Evolutionary conservation across 2,329 filamentous ascomycete species (phyloP), one percentile per base, ranked within the genome.

Genomic region (Aspergillus tamarii): DNA sequence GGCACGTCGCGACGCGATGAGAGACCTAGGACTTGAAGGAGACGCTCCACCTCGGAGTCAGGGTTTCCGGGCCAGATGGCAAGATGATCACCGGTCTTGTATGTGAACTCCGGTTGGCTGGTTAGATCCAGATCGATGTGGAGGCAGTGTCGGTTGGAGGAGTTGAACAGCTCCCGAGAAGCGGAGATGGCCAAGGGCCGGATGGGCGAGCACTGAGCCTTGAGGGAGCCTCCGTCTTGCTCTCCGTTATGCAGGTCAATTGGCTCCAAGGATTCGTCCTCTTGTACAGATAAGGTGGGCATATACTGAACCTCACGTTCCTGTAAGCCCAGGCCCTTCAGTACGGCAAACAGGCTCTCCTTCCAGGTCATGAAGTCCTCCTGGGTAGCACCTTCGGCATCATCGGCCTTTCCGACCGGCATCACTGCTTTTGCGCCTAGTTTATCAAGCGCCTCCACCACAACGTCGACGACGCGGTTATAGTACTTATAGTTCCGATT

Each of bases 401-500:
- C 94, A 72, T 97, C 93, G 68, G 93, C 94, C 81, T 96, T 93
- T 67, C 93, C 94, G 62, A 93, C 91, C 55, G 89, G 85, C 59
- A 93, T 91, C 64, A 97, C 89, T 64, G 90, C 85, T 70, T 86
- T 84, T 8, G 91, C 94, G 53, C 94, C 93, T 7, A 93, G 85
- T 72, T 89, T 91, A 72, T 88, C 83, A 59, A 97, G 82, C 58
- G 87, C 87, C 78, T 90, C 89, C 78, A 92, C 87, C 61, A 96
- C 89, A 66, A 93, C 91, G 78, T 93, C 91, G 63, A 97, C 91
- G 88, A 97, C 94, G 56, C 90, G 91, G 83, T 97, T 97, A 84
- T 96, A 97, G 82, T 97, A 93, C 77, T 97, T 93, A 78, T 97
- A 97, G 36, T 94, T 97, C 83, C 96, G 96, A 84, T 97, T 97